Base-by-base conservation (phyloP, 768 basidiomycete species). In the Nevesoporus exiguus region DNA sequence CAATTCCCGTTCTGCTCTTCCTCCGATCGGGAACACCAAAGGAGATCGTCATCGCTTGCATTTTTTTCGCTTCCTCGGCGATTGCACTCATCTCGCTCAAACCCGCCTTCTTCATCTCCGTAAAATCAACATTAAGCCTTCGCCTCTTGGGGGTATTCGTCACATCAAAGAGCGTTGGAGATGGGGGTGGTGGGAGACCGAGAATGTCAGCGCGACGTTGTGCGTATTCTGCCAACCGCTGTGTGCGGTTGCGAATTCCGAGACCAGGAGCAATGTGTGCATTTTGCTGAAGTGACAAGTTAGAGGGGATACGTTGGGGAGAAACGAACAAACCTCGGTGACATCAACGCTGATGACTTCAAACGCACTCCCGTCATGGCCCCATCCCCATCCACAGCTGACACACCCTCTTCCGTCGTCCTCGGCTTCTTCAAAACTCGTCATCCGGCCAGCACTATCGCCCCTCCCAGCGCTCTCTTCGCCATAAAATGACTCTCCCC, bases 321-420 rank as follows among this genome's bases (percentile, higher is more conserved):
- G 1, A 11, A 19, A 7, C 2, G 57, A 51, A 69, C 82, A 33
- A 58, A 89, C 89, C 76, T 82, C 74, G 44, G 82, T 77, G 64
- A 87, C 83, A 59, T 81, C 76, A 17, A 81, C 86, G 24, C 73
- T 75, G 17, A 90, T 67, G 49, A 90, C 78, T 73, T 89, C 89
- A 61, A 89, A 78, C 24, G 84, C 86, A 61, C 84, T 83, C 24
- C 88, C 89, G 56, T 89, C 88, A 58, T 90, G 89, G 2, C 84
- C 83, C 58, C 79, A 82, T n/a, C 88, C 87, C 89, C 88, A 89
- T 0, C 81, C 81, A 9, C 81, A 84, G 67, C 85, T 87, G n/a
- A 78, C 72, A 60, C 87, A 69, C 10, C 77, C 74, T 44, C 84
- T 69, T 25, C 84, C 84, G 60, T 86, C 85, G 55, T 86, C 81